Evolutionary conservation across 164 flowering plant genomes (phyloP).

Genomic region (Tinospora cordifolia): DNA sequence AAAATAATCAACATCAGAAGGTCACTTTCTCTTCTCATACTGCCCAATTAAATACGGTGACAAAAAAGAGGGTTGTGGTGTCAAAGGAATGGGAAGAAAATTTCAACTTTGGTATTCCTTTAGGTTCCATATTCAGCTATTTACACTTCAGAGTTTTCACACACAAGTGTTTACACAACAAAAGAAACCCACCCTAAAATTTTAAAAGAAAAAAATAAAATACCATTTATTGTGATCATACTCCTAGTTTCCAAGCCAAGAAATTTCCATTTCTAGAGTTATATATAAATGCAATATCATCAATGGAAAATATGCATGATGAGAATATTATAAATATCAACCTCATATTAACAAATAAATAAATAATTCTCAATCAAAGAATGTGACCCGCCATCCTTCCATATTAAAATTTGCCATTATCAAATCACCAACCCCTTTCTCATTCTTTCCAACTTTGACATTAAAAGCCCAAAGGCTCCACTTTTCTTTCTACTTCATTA

Average conservation of each 20-base stretch:
- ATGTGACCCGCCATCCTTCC: not conserved
- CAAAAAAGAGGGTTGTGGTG: not conserved
- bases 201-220: too few relatives aligned
- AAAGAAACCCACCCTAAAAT: not conserved
- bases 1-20: not conserved
- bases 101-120: not conserved
- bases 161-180: conserved; percentile 2
- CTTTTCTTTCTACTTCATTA: not conserved
- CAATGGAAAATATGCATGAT: not conserved
- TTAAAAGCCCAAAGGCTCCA: not conserved
- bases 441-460: not conserved
- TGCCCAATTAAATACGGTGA: not conserved
- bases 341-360: not conserved
- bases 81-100: not conserved
- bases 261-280: not conserved
- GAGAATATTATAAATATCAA: not conserved
- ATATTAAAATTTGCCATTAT: not conserved
- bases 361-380: too few relatives aligned
- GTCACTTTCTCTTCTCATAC: not conserved
- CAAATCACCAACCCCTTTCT: not conserved
- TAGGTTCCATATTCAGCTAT: not conserved
- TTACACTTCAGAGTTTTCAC: not conserved
- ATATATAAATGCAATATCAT: not conserved
- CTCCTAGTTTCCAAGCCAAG: not conserved
- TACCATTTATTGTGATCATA: not conserved